phyloP scores from a whole-genome alignment of 805 yeast species.

The Barnettozyma populi region DNA sequence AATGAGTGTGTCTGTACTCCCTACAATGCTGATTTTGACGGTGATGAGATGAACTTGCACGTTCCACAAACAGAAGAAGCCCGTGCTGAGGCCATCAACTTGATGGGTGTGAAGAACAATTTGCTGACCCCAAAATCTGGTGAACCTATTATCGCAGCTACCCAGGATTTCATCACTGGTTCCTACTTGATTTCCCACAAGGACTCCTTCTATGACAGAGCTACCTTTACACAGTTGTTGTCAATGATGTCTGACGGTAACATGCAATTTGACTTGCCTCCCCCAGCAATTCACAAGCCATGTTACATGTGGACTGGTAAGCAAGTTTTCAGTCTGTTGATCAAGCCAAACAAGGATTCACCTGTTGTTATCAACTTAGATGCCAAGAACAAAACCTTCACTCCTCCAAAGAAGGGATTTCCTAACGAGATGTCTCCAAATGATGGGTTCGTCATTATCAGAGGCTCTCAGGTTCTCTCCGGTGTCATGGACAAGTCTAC shows the following conservation, averaged over 20 bases:
- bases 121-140: conserved; percentile 95
- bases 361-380: conserved; percentile 86
- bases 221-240: conserved; percentile 72
- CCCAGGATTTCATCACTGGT: conserved; percentile 98
- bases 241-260: conserved; percentile 96
- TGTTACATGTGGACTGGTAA: conserved; percentile 94
- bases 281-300: conserved; percentile 92
- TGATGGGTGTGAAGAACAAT: conserved; percentile 97
- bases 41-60: conserved; percentile 99
- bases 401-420: conserved; percentile 64
- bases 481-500: conserved; percentile 98
- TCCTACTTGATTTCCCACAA: conserved; percentile 88
- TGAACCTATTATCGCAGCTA: conserved; percentile 98
- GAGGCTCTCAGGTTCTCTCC: conserved; percentile 82
- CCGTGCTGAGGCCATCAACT: conserved; percentile 94
- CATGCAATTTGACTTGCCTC: conserved; percentile 86
- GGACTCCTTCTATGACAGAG: conserved; percentile 89
- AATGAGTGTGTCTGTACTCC: conserved; percentile 99
- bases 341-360: conserved; percentile 70
- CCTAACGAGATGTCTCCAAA: conserved; percentile 96
- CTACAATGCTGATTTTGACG: conserved; percentile 99
- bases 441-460: conserved; percentile 87
- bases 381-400: conserved; percentile 87
- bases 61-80: conserved; percentile 94
- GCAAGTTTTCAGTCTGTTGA: conserved; percentile 84